These are phyloP conservation scores for Cladosporium halotolerans DNA, from an alignment of 2,329 filamentous ascomycete genomes.

Conservation along the genomic window DNA sequence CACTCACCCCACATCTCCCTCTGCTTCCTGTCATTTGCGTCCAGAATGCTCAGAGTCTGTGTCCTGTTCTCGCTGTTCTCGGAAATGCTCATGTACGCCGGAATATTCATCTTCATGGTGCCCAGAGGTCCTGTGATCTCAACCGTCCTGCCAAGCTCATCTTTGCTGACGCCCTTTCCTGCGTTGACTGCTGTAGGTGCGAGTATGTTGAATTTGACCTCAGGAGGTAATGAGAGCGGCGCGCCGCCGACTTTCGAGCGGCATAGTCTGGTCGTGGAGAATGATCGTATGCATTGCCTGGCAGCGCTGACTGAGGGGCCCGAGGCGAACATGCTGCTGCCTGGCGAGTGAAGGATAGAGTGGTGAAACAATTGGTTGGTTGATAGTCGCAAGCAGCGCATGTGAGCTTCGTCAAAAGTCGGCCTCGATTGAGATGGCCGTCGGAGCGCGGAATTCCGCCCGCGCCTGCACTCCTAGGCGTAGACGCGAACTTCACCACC, in stretches of 20 bases:
- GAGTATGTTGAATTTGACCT: constrained; percentile 63
- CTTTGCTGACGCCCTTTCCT: background rate
- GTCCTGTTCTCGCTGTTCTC: constrained; percentile 59
- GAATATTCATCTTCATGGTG: constrained; percentile 70
- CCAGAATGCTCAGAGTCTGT: constrained; percentile 62
- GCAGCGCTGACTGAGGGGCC: background rate
- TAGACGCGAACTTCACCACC: constrained; percentile 4
- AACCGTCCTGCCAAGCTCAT: constrained; percentile 37
- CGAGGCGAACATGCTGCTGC: constrained; percentile 8
- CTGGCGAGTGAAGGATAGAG: background rate
- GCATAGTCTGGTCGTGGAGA: constrained; percentile 48
- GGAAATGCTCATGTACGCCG: constrained; percentile 66
- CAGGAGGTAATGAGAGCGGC: constrained; percentile 72
- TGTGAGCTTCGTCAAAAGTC: constrained; percentile 11
- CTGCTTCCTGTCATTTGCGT: constrained; percentile 65
- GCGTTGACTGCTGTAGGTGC: background rate
- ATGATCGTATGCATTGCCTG: constrained; percentile 5
- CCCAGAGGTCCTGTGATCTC: constrained; percentile 78
- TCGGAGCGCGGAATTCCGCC: background rate
- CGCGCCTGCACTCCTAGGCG: background rate
- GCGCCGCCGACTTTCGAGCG: constrained; percentile 81
- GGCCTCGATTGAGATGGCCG: background rate
- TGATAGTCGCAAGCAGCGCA: background rate
- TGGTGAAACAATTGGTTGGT: background rate
- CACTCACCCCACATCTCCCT: constrained; percentile 89